Conservation (phyloP, 108 stramenopile species). For the Fragilaria crotonensis region DNA sequence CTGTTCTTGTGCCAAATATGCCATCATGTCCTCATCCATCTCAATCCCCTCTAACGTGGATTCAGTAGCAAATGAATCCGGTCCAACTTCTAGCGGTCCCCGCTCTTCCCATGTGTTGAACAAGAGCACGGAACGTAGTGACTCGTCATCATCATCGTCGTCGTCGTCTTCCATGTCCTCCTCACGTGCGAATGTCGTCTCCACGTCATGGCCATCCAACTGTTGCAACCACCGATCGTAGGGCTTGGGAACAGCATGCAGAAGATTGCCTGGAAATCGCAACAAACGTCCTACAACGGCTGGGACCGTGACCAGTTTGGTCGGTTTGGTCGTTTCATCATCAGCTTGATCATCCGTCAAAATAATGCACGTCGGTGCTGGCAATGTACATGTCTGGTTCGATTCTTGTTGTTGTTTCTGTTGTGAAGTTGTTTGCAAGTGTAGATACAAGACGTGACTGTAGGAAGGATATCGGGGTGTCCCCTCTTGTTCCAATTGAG, state of each 20-base stretch:
- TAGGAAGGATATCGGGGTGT: slow-evolving; percentile 28
- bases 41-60: slow-evolving; percentile 9
- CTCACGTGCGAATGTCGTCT: slow-evolving; percentile 23
- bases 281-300: slow-evolving; percentile 42
- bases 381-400: too few relatives aligned
- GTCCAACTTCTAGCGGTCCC: slow-evolving; percentile 35
- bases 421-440: slow-evolving; percentile 25
- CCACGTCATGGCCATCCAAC: slow-evolving; percentile 40
- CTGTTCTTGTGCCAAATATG: too few relatives aligned
- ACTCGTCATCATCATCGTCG: slow-evolving; percentile 22
- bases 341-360: slow-evolving; percentile 4
- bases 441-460: slow-evolving; percentile 51
- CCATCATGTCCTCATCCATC: too few relatives aligned
- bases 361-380: slow-evolving; percentile 36
- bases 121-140: slow-evolving; percentile 31
- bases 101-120: slow-evolving; percentile 42
- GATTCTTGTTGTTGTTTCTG: slow-evolving; percentile 36
- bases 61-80: slow-evolving; percentile 13
- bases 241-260: slow-evolving; percentile 62
- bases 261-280: slow-evolving; percentile 44
- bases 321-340: slow-evolving; percentile 7
- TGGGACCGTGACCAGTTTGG: slow-evolving; percentile 37
- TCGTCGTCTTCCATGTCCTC: too few relatives aligned
- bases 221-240: slow-evolving; percentile 42
- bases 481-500: slow-evolving; percentile 34